Base-by-base conservation (phyloP, 352 stramenopile species). In the Globisporangium middletonii region DNA sequence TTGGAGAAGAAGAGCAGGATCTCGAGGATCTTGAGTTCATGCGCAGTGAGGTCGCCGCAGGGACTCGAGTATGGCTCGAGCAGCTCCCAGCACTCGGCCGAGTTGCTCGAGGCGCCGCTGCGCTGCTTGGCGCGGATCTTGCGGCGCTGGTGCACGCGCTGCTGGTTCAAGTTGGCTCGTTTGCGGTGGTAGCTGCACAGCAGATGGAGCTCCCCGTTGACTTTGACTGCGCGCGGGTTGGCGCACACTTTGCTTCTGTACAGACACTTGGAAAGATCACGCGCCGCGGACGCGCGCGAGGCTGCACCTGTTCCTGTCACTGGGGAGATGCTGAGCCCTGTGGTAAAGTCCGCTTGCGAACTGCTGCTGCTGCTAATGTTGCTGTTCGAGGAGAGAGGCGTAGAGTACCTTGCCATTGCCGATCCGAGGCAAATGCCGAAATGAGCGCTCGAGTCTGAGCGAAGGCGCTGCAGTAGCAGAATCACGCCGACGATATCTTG, bases 91-190 rank as follows among this genome's bases (percentile, higher is more conserved):
- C 30, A 43, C 30, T 27, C 30, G 16, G 30, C 1, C n/a, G 13
- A 8, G 4, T 49, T 23, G 49, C 49, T 16, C 2, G 37, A 26
- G 16, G 0, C 15, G 16, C 19, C 23, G 2, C 26, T 41, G 8
- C 27, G 38, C 16, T 55, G 48, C 27, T 45, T 55, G 9, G 27
- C 15, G 8, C 38, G 56, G n/a, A 61, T 33, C 55, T 61, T 61
- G 15, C 66, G 67, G 18, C 68, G 68, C 53, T 75, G 55, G 38
- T 72, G 61, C 62, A 70, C 63, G 6, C 62, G 65, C 19, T 65
- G 65, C 56, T 77, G 72, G 60, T 77, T 76, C 43, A 68, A 50
- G 59, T 80, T 80, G 18, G 68, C 68, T 37, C 72, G 70, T 7
- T 50, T 54, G 4, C 68, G 71, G 48, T 80, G 71, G 30, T 64